Evolutionary conservation across 257 asterid species (phyloP).

Genomic region (Rubia yunnanensis): DNA sequence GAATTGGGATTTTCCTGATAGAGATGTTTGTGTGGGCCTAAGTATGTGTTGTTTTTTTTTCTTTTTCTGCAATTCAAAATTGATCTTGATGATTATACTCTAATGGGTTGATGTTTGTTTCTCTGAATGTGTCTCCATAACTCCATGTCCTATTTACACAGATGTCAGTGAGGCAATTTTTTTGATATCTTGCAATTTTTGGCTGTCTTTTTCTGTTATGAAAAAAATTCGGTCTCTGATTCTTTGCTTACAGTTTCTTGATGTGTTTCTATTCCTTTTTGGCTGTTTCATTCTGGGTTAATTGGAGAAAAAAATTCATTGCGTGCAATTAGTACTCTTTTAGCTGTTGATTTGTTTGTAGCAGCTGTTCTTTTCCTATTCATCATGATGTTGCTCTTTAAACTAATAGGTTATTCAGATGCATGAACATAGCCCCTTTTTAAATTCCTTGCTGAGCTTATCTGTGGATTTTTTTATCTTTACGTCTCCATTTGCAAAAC

Average conservation of each 20-base stretch:
- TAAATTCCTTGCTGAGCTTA: neutral
- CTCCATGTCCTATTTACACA: neutral
- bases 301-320: neutral
- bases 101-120: neutral
- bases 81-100: neutral
- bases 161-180: neutral
- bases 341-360: slow-evolving; percentile 14
- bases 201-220: neutral
- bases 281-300: neutral
- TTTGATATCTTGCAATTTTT: slow-evolving; percentile 3
- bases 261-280: neutral
- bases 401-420: slow-evolving; percentile 4
- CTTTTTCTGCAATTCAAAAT: neutral
- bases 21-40: neutral
- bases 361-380: slow-evolving; percentile 21
- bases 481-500: slow-evolving; percentile 1
- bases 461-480: slow-evolving; percentile 4
- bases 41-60: slow-evolving; percentile 1
- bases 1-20: slow-evolving; percentile 9
- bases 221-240: neutral
- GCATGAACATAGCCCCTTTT: neutral
- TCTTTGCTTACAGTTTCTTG: slow-evolving; percentile 1
- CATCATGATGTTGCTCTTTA: neutral
- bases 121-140: neutral
- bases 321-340: neutral